A percentile compares a stretch with the other conserved stretches of the same genome.
These are phyloP conservation scores for Aspergillus vadensis DNA, from an alignment of 2,329 filamentous ascomycete species.

Conservation along the genomic window DNA sequence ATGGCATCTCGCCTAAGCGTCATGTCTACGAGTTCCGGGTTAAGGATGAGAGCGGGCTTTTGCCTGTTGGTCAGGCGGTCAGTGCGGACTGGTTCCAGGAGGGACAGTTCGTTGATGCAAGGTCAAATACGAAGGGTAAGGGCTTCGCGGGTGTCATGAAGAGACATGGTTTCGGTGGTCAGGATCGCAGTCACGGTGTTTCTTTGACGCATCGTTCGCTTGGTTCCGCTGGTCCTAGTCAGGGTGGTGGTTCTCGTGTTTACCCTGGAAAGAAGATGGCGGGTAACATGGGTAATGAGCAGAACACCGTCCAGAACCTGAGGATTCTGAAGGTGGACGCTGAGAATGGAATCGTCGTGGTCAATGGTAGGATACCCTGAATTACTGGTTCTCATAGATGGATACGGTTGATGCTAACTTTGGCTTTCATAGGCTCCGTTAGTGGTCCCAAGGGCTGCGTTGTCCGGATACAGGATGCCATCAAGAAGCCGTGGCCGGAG, in stretches of 20 bases:
- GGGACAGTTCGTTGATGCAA: slow-evolving; percentile 87
- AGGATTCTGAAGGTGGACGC: slow-evolving; percentile 85
- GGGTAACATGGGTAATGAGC: slow-evolving; percentile 88
- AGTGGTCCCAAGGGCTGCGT: slow-evolving; percentile 85
- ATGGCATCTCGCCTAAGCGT: slow-evolving; percentile 80
- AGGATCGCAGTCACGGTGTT: slow-evolving; percentile 91
- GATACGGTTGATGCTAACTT: slow-evolving; percentile 1
- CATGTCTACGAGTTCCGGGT: slow-evolving; percentile 87
- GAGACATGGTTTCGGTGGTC: slow-evolving; percentile 83
- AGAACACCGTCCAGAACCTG: slow-evolving; percentile 87
- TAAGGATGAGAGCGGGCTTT: slow-evolving; percentile 68
- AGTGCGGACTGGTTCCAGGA: slow-evolving; percentile 87
- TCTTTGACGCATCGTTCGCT: slow-evolving; percentile 91
- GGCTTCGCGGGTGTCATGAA: slow-evolving; percentile 99
- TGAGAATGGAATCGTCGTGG: slow-evolving; percentile 81
- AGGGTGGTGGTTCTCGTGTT: slow-evolving; percentile 90
- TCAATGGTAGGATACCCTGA: slow-evolving; percentile 64
- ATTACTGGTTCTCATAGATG: neutral
- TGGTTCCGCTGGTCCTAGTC: slow-evolving; percentile 84
- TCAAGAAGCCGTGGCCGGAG: slow-evolving; percentile 78
- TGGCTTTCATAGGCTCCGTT: slow-evolving; percentile 59
- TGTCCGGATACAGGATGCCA: slow-evolving; percentile 83
- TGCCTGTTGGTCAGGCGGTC: slow-evolving; percentile 74
- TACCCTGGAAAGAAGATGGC: slow-evolving; percentile 98
- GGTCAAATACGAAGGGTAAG: slow-evolving; percentile 78